Conservation (phyloP, 306 rosid genomes). For the Pyrus pyrifolia region DNA sequence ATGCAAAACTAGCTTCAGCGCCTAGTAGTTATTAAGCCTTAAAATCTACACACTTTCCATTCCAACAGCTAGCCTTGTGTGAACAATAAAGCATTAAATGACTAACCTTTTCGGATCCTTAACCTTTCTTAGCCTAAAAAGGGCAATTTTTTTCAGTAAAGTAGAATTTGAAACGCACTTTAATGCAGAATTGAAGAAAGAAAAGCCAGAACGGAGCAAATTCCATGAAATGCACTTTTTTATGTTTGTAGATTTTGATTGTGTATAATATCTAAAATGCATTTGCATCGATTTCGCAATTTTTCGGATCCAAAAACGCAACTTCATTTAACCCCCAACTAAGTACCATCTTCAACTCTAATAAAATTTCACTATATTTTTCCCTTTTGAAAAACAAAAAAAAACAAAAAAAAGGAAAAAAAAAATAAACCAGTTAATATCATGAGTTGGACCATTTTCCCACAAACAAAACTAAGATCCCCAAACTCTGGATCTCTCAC, state of each 20-base stretch:
- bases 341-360: background rate
- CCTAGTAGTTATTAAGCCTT: background rate
- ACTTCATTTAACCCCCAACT: background rate
- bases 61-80: constrained; percentile 7
- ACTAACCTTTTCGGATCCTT: background rate
- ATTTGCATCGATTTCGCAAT: background rate
- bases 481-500: constrained; percentile 6
- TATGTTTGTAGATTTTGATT: too few species aligned
- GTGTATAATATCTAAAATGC: too few species aligned
- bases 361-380: background rate
- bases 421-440: background rate
- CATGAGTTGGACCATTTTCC: background rate
- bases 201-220: background rate
- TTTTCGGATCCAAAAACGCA: background rate
- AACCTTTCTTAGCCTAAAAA: background rate
- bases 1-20: background rate
- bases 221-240: background rate
- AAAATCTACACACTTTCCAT: background rate
- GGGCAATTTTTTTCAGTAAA: constrained; percentile 1
- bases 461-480: constrained; percentile 5
- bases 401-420: background rate
- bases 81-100: constrained; percentile 1
- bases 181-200: background rate
- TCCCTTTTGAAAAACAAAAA: background rate
- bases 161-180: background rate